These are phyloP conservation scores for Scedosporium dehoogii DNA, from an alignment of 2,329 filamentous ascomycete species.

Conservation along the genomic window DNA sequence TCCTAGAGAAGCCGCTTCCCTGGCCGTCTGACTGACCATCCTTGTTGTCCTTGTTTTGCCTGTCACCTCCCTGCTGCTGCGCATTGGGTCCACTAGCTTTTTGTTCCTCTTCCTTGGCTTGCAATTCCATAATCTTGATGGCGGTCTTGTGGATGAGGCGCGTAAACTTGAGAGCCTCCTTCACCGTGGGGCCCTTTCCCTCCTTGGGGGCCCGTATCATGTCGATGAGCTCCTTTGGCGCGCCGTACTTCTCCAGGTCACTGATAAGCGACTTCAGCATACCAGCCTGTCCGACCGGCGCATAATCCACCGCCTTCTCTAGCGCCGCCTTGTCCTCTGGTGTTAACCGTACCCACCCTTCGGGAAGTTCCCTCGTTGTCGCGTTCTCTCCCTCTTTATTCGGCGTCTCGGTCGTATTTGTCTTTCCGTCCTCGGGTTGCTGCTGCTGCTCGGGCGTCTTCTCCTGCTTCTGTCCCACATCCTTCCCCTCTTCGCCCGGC, in stretches of 20 bases:
- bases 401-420: slow-evolving; percentile 15
- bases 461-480: background rate
- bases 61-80: slow-evolving; percentile 8
- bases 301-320: slow-evolving; percentile 47
- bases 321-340: slow-evolving; percentile 42
- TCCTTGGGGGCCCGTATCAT: slow-evolving; percentile 6
- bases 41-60: slow-evolving; percentile 6
- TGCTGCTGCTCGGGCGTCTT: slow-evolving; percentile 13
- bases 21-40: slow-evolving; percentile 22
- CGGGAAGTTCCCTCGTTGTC: slow-evolving; percentile 15
- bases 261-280: slow-evolving; percentile 50
- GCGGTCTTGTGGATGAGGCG: slow-evolving; percentile 9
- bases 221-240: slow-evolving; percentile 58
- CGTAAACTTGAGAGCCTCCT: slow-evolving; percentile 10
- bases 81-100: slow-evolving; percentile 13
- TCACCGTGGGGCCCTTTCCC: background rate
- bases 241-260: slow-evolving; percentile 56
- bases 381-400: slow-evolving; percentile 15
- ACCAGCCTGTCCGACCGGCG: slow-evolving; percentile 53
- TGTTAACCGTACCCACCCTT: slow-evolving; percentile 36
- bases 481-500: slow-evolving; percentile 44
- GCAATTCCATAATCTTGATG: slow-evolving; percentile 8
- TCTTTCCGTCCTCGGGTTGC: slow-evolving; percentile 9
- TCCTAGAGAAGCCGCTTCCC: slow-evolving; percentile 20
- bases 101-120: slow-evolving; percentile 10